phyloP scores from a whole-genome alignment of 179 eudicot species.

The Silene vulgaris region DNA sequence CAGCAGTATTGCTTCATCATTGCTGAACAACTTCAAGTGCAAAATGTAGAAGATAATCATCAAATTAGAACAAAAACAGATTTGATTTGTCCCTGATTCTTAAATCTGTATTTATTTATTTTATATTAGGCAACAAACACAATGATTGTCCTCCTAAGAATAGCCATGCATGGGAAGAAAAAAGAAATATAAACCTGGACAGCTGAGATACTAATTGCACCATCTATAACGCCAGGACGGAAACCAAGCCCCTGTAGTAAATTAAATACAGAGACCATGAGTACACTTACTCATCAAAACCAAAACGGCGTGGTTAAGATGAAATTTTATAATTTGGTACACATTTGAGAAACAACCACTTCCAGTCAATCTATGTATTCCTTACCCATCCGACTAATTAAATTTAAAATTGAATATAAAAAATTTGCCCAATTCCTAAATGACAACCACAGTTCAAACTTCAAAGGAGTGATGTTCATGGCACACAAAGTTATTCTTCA shows the following conservation, averaged over 20 bases:
- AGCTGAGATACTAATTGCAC: constrained; percentile 96
- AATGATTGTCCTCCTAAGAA: background rate
- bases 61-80: background rate
- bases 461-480: no score
- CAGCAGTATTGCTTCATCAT: background rate
- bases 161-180: background rate
- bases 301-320: background rate
- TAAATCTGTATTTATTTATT: background rate
- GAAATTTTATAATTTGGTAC: background rate
- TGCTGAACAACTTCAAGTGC: background rate
- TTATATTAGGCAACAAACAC: background rate
- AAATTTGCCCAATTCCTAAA: no score
- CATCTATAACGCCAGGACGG: constrained; percentile 84
- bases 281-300: background rate
- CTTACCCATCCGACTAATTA: no score
- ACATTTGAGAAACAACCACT: background rate
- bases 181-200: constrained; percentile 58
- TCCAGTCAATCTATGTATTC: no score
- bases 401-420: no score
- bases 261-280: background rate
- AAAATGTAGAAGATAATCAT: background rate
- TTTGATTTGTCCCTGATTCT: background rate
- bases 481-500: no score
- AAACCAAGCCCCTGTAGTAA: constrained; percentile 69
- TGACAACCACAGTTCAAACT: no score